phyloP scores from a whole-genome alignment of 192 early-diverging fungal species.

The Entophlyctis helioformis region DNA sequence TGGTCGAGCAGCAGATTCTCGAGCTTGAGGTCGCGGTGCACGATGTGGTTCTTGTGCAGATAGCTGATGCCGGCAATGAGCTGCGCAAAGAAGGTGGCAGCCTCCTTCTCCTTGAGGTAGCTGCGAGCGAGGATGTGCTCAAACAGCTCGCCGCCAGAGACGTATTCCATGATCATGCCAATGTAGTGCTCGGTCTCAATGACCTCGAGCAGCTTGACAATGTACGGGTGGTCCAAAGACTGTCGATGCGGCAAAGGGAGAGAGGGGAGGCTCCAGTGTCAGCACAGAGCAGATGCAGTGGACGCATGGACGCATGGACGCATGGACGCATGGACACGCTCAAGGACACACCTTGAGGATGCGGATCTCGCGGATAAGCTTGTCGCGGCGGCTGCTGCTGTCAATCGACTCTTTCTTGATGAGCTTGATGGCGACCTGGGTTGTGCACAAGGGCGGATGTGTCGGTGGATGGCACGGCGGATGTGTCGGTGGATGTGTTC shows the following conservation, averaged over 20 bases:
- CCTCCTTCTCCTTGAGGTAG: constrained; percentile 85
- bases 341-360: constrained; percentile 66
- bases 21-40: constrained; percentile 94
- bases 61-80: constrained; percentile 86
- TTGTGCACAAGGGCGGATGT: no score
- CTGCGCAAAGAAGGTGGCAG: constrained; percentile 85
- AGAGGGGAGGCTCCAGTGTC: constrained; percentile 1
- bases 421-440: constrained; percentile 84
- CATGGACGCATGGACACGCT: no score
- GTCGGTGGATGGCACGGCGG: no score
- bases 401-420: constrained; percentile 88
- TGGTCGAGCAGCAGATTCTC: constrained; percentile 92
- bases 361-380: constrained; percentile 90
- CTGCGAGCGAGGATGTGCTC: constrained; percentile 93
- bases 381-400: constrained; percentile 66
- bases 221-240: constrained; percentile 79
- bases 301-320: no score
- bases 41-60: constrained; percentile 84
- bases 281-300: constrained; percentile 1
- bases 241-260: constrained; percentile 18
- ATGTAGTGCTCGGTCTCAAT: constrained; percentile 95
- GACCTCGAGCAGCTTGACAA: constrained; percentile 87
- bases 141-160: constrained; percentile 92
- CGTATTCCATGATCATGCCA: constrained; percentile 95
- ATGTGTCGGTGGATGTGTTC: no score